phyloP scores from a whole-genome alignment of 73 alveolate genomes.

The Blepharisma japonicum region DNA sequence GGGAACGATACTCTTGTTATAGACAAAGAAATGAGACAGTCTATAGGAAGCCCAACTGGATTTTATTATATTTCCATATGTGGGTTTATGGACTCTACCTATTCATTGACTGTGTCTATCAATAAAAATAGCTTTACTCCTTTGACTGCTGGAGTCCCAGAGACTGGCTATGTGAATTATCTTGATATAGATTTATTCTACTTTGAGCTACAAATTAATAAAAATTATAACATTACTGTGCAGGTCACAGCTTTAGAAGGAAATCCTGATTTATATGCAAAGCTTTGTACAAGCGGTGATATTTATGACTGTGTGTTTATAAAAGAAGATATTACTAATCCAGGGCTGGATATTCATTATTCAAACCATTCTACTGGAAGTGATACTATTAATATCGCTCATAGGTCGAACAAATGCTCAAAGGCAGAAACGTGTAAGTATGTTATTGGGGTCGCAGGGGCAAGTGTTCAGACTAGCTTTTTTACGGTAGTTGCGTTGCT shows the following conservation, averaged over 20 bases:
- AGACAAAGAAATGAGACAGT: not conserved
- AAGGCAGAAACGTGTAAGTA: not conserved
- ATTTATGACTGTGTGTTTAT: not conserved
- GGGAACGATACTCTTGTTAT: slow-evolving; percentile 9
- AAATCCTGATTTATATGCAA: slow-evolving; percentile 29
- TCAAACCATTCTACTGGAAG: slow-evolving; percentile 23
- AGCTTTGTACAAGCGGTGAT: not conserved
- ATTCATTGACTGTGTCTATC: not conserved
- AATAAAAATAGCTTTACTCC: not conserved
- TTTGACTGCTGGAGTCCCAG: slow-evolving; percentile 1
- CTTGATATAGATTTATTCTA: not conserved
- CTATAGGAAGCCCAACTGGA: slow-evolving; percentile 17
- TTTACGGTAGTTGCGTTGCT: not conserved
- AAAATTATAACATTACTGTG: not conserved
- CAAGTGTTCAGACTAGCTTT: not conserved
- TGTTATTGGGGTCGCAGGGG: slow-evolving; percentile 25
- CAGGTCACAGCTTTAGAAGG: not conserved
- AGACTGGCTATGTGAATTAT: not conserved
- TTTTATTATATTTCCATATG: not conserved
- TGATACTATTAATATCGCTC: slow-evolving; percentile 6
- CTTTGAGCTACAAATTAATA: not conserved
- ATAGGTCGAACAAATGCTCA: not conserved
- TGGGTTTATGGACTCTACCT: slow-evolving; percentile 11
- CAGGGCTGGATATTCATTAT: not conserved
- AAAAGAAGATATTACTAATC: not conserved